Conservation (phyloP, 2,329 filamentous ascomycete species). For the Penicillium rolfsii region DNA sequence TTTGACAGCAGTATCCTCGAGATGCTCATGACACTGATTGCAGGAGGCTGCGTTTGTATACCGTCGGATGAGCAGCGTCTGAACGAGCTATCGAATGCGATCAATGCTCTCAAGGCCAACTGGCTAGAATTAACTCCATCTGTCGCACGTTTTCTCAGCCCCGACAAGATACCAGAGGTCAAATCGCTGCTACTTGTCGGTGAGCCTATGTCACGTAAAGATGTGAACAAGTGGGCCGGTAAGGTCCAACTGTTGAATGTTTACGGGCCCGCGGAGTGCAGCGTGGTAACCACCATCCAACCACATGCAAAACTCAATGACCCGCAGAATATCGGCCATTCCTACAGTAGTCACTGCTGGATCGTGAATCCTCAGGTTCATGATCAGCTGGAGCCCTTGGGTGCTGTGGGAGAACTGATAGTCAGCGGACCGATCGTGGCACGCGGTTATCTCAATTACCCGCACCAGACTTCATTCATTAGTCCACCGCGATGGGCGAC, state of each 20-base stretch:
- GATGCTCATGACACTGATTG: constrained; percentile 54
- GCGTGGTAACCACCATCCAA: constrained; percentile 3
- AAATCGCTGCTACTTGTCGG: constrained; percentile 1
- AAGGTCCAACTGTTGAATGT: constrained; percentile 5
- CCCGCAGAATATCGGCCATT: background rate
- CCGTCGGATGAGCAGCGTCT: constrained; percentile 43
- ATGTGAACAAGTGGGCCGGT: background rate
- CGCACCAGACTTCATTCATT: constrained; percentile 9
- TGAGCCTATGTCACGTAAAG: constrained; percentile 3
- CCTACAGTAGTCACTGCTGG: constrained; percentile 9
- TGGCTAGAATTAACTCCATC: constrained; percentile 62
- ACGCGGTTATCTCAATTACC: constrained; percentile 10
- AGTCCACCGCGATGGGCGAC: constrained; percentile 7
- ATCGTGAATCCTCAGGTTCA: constrained; percentile 13
- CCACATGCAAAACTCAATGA: background rate
- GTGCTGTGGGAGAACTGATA: constrained; percentile 13
- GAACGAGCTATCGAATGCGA: constrained; percentile 52
- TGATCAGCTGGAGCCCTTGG: constrained; percentile 8
- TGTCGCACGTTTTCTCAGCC: constrained; percentile 18
- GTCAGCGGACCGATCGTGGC: constrained; percentile 15
- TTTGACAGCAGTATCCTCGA: constrained; percentile 55
- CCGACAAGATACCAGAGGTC: background rate
- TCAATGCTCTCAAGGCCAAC: constrained; percentile 54
- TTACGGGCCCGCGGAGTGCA: constrained; percentile 6
- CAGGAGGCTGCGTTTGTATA: constrained; percentile 60